Evolutionary conservation across 1,284 basidiomycete species (phyloP).

Genomic region (Puccinia hordei): DNA sequence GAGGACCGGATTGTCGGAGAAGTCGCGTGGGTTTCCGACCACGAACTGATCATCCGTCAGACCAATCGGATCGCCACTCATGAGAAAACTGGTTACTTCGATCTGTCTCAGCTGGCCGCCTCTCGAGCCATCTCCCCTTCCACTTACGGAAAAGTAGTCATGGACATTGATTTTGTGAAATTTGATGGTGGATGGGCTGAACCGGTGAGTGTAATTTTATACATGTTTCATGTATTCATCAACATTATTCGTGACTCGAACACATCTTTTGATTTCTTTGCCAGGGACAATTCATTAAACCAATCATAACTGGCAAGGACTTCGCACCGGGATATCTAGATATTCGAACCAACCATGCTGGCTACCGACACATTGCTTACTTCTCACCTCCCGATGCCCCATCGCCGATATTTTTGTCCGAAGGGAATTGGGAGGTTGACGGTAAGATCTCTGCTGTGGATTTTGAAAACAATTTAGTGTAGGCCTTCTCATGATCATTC

Average conservation of each 20-base stretch:
- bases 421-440: constrained; percentile 86
- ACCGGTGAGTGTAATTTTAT: constrained; percentile 57
- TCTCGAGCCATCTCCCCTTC: constrained; percentile 40
- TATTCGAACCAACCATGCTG: constrained; percentile 74
- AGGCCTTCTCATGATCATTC: too few relatives aligned
- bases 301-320: constrained; percentile 21
- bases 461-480: constrained; percentile 70
- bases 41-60: constrained; percentile 79
- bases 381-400: constrained; percentile 73
- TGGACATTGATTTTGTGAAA: constrained; percentile 72
- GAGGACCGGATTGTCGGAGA: constrained; percentile 76
- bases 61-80: constrained; percentile 77
- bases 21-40: constrained; percentile 79
- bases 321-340: constrained; percentile 73
- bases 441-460: constrained; percentile 74
- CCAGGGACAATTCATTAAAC: constrained; percentile 51
- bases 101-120: constrained; percentile 61
- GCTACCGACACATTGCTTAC: constrained; percentile 85
- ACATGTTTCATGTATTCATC: neutral
- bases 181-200: constrained; percentile 94
- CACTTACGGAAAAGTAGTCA: constrained; percentile 67
- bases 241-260: neutral
- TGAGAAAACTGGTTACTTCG: constrained; percentile 76
- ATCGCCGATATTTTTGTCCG: constrained; percentile 77
- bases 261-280: neutral